phyloP scores from a whole-genome alignment of 306 rosid genomes.

The Rosa multiflora region DNA sequence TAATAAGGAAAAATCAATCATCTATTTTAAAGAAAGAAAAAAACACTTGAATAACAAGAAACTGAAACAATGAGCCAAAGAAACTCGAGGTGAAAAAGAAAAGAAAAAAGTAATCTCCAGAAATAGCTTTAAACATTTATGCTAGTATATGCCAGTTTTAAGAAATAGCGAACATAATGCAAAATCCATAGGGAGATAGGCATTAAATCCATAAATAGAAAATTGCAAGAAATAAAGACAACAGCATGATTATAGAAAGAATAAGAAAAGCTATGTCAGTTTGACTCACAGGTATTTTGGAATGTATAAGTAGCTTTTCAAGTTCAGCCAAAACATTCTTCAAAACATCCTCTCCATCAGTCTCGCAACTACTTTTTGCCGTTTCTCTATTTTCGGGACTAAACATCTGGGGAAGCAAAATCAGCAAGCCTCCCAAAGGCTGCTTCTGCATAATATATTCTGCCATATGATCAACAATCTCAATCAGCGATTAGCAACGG shows the following conservation, averaged over 20 bases:
- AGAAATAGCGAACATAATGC: slow-evolving; percentile 5
- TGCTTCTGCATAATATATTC: slow-evolving; percentile 74
- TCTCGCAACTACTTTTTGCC: slow-evolving; percentile 32
- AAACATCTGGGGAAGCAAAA: slow-evolving; percentile 80
- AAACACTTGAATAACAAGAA: background rate
- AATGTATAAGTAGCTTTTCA: slow-evolving; percentile 73
- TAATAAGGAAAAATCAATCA: background rate
- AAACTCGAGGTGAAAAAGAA: no score
- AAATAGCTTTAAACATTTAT: background rate
- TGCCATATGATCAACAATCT: slow-evolving; percentile 41
- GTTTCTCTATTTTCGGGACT: slow-evolving; percentile 43
- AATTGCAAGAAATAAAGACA: slow-evolving; percentile 10
- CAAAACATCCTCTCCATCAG: slow-evolving; percentile 39
- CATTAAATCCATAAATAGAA: background rate
- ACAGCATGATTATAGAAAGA: background rate
- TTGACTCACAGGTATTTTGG: slow-evolving; percentile 87
- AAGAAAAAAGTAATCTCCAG: background rate
- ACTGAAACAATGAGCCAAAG: background rate
- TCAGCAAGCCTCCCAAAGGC: slow-evolving; percentile 86
- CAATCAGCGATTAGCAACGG: background rate
- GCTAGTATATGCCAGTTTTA: no score
- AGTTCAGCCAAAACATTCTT: slow-evolving; percentile 60
- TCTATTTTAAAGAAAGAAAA: background rate
- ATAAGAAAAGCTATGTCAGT: slow-evolving; percentile 6
- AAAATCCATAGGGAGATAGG: background rate